Percentiles rank a stretch among this genome's conserved stretches.
phyloP scores from a whole-genome alignment of 2,329 filamentous ascomycete species.

The Xenoacremonium recifei region DNA sequence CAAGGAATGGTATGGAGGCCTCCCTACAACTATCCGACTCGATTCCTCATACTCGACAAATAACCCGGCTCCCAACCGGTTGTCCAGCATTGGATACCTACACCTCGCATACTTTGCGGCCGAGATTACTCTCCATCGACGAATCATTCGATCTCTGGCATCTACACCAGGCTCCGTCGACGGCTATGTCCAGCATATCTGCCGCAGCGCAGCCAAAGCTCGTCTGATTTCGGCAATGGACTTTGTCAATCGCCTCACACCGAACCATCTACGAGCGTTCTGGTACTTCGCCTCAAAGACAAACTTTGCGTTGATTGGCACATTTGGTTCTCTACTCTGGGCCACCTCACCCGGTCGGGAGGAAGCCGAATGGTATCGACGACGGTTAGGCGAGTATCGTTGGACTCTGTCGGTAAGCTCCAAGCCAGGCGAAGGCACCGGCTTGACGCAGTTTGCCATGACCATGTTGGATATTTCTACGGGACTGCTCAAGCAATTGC shows the following conservation, averaged over 20 bases:
- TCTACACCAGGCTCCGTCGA: slow-evolving; percentile 52
- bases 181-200: slow-evolving; percentile 85
- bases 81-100: slow-evolving; percentile 70
- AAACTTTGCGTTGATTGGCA: slow-evolving; percentile 93
- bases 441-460: slow-evolving; percentile 69
- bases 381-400: slow-evolving; percentile 81
- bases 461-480: slow-evolving; percentile 74
- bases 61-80: slow-evolving; percentile 39
- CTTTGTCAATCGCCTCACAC: slow-evolving; percentile 89
- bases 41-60: slow-evolving; percentile 51
- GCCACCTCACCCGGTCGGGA: slow-evolving; percentile 84
- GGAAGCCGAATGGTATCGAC: slow-evolving; percentile 89
- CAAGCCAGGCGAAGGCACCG: slow-evolving; percentile 61
- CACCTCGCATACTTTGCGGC: slow-evolving; percentile 92
- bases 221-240: slow-evolving; percentile 95
- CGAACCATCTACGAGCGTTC: slow-evolving; percentile 82
- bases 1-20: slow-evolving; percentile 75
- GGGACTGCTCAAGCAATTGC: slow-evolving; percentile 65
- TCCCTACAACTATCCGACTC: slow-evolving; percentile 66
- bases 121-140: slow-evolving; percentile 88
- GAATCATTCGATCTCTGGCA: slow-evolving; percentile 78
- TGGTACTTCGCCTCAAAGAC: slow-evolving; percentile 89
- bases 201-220: slow-evolving; percentile 89
- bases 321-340: slow-evolving; percentile 87
- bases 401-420: slow-evolving; percentile 90